phyloP scores from a whole-genome alignment of 495 filamentous ascomycete genomes.

The Geoglossum glabrum region DNA sequence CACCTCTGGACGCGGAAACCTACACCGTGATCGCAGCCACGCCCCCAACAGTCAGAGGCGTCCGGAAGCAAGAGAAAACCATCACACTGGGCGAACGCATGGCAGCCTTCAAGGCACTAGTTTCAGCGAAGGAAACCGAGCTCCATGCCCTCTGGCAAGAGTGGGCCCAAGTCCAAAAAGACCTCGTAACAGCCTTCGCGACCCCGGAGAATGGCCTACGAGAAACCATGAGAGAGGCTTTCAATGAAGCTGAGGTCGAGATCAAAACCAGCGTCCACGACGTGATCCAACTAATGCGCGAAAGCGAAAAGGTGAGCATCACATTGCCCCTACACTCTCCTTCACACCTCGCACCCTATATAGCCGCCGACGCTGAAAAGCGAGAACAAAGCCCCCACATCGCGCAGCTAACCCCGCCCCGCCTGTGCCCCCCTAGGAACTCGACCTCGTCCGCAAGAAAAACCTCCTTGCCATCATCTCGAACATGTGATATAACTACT shows the following conservation, averaged over 20 bases:
- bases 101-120: background rate
- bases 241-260: background rate
- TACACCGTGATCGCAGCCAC: background rate
- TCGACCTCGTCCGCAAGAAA: background rate
- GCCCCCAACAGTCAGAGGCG: too few relatives aligned
- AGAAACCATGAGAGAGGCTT: background rate
- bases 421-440: background rate
- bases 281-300: background rate
- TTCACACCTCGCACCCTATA: background rate
- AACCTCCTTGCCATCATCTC: background rate
- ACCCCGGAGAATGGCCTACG: background rate
- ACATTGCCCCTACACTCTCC: background rate
- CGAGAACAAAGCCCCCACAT: too few relatives aligned
- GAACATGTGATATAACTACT: too few relatives aligned
- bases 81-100: background rate
- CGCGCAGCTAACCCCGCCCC: background rate
- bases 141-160: background rate
- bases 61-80: too few relatives aligned
- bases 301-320: background rate
- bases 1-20: background rate
- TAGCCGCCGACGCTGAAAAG: too few relatives aligned
- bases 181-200: background rate
- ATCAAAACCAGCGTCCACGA: background rate
- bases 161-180: background rate
- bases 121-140: background rate